These are phyloP conservation scores for Paramyrothecium sp. DNA, from an alignment of 2,329 filamentous ascomycete species.

Conservation along the genomic window DNA sequence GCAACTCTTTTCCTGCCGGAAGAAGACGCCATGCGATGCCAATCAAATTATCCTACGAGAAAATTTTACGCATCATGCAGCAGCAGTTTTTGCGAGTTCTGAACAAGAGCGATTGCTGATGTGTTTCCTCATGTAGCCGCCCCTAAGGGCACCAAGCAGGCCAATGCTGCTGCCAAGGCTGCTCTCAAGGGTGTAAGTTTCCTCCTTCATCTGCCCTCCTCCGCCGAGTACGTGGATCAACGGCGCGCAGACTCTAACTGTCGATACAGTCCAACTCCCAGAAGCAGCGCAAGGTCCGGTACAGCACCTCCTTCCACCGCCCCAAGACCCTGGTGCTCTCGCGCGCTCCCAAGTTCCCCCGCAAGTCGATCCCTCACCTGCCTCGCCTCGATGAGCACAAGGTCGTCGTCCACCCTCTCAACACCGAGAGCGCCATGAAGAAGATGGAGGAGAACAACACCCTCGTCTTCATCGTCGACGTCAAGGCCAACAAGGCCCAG, in stretches of 20 bases:
- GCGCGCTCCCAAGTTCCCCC: slow-evolving; percentile 91
- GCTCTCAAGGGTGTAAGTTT: slow-evolving; percentile 89
- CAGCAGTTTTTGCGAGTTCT: slow-evolving; percentile 78
- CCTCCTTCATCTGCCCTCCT: not conserved
- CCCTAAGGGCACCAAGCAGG: slow-evolving; percentile 75
- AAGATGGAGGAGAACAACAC: slow-evolving; percentile 99
- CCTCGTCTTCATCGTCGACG: slow-evolving; percentile 93
- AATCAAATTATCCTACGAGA: not conserved
- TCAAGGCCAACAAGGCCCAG: slow-evolving; percentile 99
- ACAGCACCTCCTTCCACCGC: slow-evolving; percentile 92
- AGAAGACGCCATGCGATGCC: slow-evolving; percentile 5
- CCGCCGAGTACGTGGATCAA: slow-evolving; percentile 4
- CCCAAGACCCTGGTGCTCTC: slow-evolving; percentile 95
- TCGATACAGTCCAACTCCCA: slow-evolving; percentile 52
- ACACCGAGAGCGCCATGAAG: slow-evolving; percentile 99
- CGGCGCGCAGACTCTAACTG: not conserved
- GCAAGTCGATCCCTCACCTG: slow-evolving; percentile 88
- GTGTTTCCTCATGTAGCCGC: slow-evolving; percentile 55
- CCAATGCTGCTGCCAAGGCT: slow-evolving; percentile 91
- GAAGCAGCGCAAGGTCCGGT: slow-evolving; percentile 91
- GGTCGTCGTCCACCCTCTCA: slow-evolving; percentile 96
- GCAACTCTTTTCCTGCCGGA: slow-evolving; percentile 3
- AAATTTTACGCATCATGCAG: slow-evolving; percentile 56
- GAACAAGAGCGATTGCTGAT: slow-evolving; percentile 71
- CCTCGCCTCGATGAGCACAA: slow-evolving; percentile 96